Conservation (phyloP, 441 rosid genomes). For the Theobroma grandiflorum region DNA sequence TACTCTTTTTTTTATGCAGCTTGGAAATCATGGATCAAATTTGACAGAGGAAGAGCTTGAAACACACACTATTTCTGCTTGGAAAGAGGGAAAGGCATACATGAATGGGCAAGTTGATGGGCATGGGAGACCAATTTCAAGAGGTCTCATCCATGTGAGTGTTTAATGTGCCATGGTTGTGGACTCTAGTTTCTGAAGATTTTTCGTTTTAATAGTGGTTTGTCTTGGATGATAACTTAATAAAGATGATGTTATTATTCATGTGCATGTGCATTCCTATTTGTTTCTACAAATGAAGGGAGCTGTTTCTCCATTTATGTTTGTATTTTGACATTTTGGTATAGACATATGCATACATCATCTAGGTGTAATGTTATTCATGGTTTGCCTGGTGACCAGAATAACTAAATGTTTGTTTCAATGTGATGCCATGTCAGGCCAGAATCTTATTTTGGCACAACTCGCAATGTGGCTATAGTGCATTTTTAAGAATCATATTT, state of each 20-base stretch:
- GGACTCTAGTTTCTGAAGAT: background rate
- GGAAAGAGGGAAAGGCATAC: slow-evolving; percentile 80
- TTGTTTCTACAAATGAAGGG: background rate
- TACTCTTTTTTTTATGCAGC: slow-evolving; percentile 47
- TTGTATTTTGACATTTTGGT: background rate
- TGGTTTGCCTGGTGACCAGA: background rate
- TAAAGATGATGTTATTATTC: background rate
- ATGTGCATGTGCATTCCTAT: background rate
- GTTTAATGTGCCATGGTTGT: slow-evolving; percentile 17
- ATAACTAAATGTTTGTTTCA: background rate
- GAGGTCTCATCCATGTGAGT: slow-evolving; percentile 68
- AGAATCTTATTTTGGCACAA: slow-evolving; percentile 12
- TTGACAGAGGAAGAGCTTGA: slow-evolving; percentile 89
- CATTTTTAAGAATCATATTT: slow-evolving; percentile 12
- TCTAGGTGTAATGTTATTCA: background rate
- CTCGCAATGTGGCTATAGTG: background rate
- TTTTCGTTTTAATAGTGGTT: background rate
- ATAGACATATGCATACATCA: slow-evolving; percentile 6
- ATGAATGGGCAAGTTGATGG: slow-evolving; percentile 66
- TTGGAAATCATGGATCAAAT: slow-evolving; percentile 79
- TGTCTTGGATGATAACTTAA: slow-evolving; percentile 7
- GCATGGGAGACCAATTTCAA: slow-evolving; percentile 60
- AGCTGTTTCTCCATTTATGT: slow-evolving; percentile 1
- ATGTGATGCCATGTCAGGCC: background rate
- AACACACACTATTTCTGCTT: slow-evolving; percentile 79